phyloP scores from a whole-genome alignment of 2,329 filamentous ascomycete species.

The Paecilomyces dactylethromorphus region DNA sequence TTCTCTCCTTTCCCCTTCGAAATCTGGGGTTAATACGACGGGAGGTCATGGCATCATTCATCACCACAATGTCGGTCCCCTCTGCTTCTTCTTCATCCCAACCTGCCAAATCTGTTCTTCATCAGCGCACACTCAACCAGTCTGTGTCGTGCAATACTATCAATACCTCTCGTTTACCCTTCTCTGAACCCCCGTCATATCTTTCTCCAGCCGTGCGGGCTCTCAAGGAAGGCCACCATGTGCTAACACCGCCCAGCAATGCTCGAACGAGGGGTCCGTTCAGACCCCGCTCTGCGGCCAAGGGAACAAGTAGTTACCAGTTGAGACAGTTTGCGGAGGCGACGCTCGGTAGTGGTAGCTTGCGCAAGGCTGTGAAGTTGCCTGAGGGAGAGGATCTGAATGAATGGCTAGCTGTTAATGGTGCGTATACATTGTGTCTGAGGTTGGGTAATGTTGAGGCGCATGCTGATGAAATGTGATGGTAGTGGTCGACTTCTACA shows the following conservation, averaged over 20 bases:
- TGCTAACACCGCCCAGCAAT: slow-evolving; percentile 56
- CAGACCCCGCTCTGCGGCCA: slow-evolving; percentile 75
- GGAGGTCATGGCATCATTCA: slow-evolving; percentile 63
- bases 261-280: slow-evolving; percentile 85
- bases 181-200: slow-evolving; percentile 27
- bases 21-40: neutral
- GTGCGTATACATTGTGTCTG: slow-evolving; percentile 43
- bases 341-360: slow-evolving; percentile 85
- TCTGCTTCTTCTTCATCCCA: slow-evolving; percentile 23
- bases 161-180: slow-evolving; percentile 21
- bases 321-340: slow-evolving; percentile 97
- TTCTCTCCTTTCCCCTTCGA: neutral
- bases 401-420: slow-evolving; percentile 97
- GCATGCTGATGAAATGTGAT: slow-evolving; percentile 17
- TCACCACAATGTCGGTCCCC: slow-evolving; percentile 70
- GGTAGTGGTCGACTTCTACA: slow-evolving; percentile 98
- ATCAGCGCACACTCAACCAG: slow-evolving; percentile 15
- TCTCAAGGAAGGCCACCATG: slow-evolving; percentile 30
- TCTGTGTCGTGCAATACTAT: slow-evolving; percentile 25
- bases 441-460: neutral
- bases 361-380: slow-evolving; percentile 93
- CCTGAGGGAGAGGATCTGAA: slow-evolving; percentile 97
- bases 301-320: slow-evolving; percentile 86
- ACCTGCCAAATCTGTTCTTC: slow-evolving; percentile 14
- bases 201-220: slow-evolving; percentile 28